Percentiles rank a stretch among this genome's conserved stretches.
Conservation (phyloP, 176 grass and related monocot species). For the Oryza coarctata region DNA sequence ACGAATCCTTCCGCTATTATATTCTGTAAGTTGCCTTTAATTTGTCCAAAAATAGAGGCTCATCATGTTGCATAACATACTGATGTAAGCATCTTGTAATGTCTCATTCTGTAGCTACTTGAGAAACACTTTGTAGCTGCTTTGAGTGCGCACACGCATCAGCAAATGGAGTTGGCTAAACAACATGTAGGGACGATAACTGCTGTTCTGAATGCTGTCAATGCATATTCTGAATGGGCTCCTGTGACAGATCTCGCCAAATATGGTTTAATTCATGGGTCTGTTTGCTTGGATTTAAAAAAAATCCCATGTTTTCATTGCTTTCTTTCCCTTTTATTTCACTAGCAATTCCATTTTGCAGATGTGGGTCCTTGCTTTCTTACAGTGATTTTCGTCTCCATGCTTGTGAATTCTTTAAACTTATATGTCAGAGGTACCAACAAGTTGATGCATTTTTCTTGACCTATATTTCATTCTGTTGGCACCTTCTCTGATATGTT, state of each 20-base stretch:
- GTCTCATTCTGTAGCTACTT: conserved; percentile 61
- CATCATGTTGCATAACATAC: conserved; percentile 3
- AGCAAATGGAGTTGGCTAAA: conserved; percentile 76
- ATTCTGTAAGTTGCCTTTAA: conserved; percentile 64
- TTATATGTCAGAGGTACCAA: conserved; percentile 87
- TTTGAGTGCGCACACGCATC: conserved; percentile 65
- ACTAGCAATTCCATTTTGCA: conserved; percentile 38
- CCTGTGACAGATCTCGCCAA: conserved; percentile 88
- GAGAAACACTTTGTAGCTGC: conserved; percentile 93
- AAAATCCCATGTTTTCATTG: not conserved
- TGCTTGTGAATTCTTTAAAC: conserved; percentile 95
- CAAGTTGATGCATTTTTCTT: conserved; percentile 5
- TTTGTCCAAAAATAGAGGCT: conserved; percentile 14
- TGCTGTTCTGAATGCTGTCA: conserved; percentile 87
- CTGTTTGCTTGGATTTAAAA: conserved; percentile 24
- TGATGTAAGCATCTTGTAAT: conserved; percentile 29
- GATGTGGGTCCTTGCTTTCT: conserved; percentile 77
- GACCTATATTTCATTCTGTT: conserved; percentile 15
- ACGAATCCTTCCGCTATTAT: conserved; percentile 83
- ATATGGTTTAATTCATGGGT: conserved; percentile 97
- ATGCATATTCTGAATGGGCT: conserved; percentile 97
- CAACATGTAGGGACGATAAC: conserved; percentile 78
- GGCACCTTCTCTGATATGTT: conserved; percentile 26
- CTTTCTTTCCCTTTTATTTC: conserved; percentile 21
- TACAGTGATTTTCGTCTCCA: conserved; percentile 91